Conservation (phyloP, 139 green algal species). For the Coelastrella sp. region DNA sequence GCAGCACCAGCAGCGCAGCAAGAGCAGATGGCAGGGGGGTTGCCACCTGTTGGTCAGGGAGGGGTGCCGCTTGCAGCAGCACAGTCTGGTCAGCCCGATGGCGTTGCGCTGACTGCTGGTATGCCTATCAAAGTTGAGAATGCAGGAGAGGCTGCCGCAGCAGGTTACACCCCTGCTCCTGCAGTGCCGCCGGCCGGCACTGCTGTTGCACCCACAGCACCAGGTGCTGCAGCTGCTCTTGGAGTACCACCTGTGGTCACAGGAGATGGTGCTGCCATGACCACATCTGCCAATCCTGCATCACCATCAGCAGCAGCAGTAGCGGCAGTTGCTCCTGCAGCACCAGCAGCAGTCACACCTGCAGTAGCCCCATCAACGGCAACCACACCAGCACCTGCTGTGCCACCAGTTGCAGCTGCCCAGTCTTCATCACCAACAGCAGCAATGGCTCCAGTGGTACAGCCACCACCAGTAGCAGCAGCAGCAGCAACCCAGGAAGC, state of each 20-base stretch:
- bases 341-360: background rate
- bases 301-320: background rate
- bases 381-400: slow-evolving; percentile 8
- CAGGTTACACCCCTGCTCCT: background rate
- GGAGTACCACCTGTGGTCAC: background rate
- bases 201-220: background rate
- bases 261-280: background rate
- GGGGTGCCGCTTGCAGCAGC: background rate
- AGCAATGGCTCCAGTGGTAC: background rate
- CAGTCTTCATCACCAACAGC: no score
- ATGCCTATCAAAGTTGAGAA: background rate
- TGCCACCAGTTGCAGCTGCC: background rate
- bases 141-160: background rate
- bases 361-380: background rate
- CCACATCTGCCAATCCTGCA: background rate
- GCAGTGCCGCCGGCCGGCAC: background rate
- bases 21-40: background rate
- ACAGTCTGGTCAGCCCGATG: background rate
- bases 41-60: background rate
- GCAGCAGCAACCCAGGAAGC: background rate
- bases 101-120: background rate
- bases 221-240: background rate
- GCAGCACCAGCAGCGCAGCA: slow-evolving; percentile 26
- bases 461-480: background rate
- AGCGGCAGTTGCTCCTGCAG: slow-evolving; percentile 30